Percentiles rank a stretch among this genome's conserved stretches.
These are phyloP conservation scores for Talaromyces marneffei DNA, from an alignment of 2,329 filamentous ascomycete species.

Conservation along the genomic window DNA sequence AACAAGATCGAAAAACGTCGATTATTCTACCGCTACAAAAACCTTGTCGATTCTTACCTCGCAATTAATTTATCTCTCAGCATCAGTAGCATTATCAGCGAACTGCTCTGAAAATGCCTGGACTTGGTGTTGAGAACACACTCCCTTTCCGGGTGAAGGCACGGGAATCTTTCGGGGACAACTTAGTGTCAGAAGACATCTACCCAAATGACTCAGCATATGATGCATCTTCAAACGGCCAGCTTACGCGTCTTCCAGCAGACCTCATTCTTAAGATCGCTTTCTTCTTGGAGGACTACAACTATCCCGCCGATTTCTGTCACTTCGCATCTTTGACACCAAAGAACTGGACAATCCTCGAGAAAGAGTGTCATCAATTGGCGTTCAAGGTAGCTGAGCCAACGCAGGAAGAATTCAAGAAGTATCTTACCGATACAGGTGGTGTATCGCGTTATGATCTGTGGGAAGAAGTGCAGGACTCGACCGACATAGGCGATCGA, in stretches of 20 bases:
- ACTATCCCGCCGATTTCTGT: neutral
- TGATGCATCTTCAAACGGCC: neutral
- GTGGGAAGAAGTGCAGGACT: neutral
- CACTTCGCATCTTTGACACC: neutral
- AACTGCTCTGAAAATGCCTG: neutral
- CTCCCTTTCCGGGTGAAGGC: neutral
- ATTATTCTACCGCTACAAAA: neutral
- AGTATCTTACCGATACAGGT: neutral
- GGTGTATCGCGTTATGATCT: neutral
- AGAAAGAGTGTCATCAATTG: neutral
- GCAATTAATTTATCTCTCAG: neutral
- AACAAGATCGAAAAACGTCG: neutral
- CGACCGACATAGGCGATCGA: neutral
- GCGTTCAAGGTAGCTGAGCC: slow-evolving; percentile 7
- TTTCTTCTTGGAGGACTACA: neutral
- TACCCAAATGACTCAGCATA: neutral
- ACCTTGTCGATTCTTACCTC: neutral
- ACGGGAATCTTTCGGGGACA: neutral
- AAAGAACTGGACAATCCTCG: neutral
- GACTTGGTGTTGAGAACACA: neutral
- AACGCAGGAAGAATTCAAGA: slow-evolving; percentile 1
- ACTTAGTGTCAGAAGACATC: neutral
- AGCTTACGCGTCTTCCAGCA: slow-evolving; percentile 1
- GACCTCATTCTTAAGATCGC: neutral
- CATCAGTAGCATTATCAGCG: neutral